A percentile compares a stretch with the other conserved stretches of the same genome.
phyloP scores from a whole-genome alignment of 2,329 filamentous ascomycete genomes.

The Penicillium paneum region DNA sequence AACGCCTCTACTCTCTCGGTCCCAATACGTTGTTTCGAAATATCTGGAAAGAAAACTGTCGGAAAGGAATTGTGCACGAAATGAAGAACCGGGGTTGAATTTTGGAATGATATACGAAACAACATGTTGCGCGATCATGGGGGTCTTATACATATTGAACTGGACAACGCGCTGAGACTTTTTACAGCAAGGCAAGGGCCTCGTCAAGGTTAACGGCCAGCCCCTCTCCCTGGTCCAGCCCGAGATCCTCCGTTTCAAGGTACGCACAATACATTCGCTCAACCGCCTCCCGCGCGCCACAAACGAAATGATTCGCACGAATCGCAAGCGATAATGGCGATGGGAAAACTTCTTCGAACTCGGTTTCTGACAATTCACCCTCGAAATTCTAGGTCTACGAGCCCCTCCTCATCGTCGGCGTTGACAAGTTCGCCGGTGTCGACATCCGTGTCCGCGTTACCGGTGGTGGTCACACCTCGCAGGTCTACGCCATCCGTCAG shows the following conservation, averaged over 20 bases:
- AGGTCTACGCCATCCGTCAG: conserved; percentile 98
- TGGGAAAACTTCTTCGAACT: neutral
- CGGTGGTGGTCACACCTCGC: conserved; percentile 96
- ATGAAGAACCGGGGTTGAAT: conserved; percentile 6
- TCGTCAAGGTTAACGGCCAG: conserved; percentile 98
- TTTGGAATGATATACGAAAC: conserved; percentile 8
- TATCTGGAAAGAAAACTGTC: conserved; percentile 11
- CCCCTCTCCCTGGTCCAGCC: conserved; percentile 92
- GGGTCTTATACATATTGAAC: conserved; percentile 5
- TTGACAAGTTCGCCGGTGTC: conserved; percentile 95
- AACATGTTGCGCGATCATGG: conserved; percentile 18
- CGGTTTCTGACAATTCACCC: conserved; percentile 10
- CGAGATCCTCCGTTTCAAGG: conserved; percentile 97
- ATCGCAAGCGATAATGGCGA: conserved; percentile 9
- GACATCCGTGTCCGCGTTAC: conserved; percentile 96
- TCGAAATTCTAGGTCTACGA: conserved; percentile 74
- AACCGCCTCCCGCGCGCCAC: conserved; percentile 9
- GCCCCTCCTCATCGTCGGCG: conserved; percentile 91
- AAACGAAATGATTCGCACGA: neutral
- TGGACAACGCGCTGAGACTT: conserved; percentile 29
- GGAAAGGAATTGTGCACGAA: conserved; percentile 10
- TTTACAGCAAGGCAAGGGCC: conserved; percentile 70
- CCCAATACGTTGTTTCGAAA: conserved; percentile 17
- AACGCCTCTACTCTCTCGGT: conserved; percentile 16
- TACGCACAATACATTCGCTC: conserved; percentile 40